Conservation (phyloP, 768 basidiomycete genomes). For the Amanita pallidorosea region DNA sequence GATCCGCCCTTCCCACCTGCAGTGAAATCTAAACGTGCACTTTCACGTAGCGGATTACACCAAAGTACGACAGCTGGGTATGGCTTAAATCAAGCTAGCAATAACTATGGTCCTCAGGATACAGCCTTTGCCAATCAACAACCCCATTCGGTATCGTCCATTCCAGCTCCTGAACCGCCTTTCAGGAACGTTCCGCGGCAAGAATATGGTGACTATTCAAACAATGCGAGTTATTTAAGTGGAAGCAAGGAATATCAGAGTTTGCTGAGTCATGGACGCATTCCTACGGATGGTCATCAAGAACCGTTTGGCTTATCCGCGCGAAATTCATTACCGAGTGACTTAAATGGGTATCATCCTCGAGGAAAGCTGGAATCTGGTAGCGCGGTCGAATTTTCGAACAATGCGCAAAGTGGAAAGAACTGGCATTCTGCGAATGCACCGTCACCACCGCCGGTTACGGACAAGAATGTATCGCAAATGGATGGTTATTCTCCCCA, state of each 20-base stretch:
- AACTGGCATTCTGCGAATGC: not conserved
- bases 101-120: not conserved
- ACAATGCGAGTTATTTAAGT: not conserved
- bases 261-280: not conserved
- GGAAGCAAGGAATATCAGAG: not conserved
- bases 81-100: not conserved
- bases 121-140: slow-evolving; percentile 2
- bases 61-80: not conserved
- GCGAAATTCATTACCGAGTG: not conserved
- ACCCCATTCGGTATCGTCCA: not conserved
- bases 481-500: not conserved
- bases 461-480: not conserved
- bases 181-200: not conserved
- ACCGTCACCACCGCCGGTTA: not conserved
- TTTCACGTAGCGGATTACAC: not conserved
- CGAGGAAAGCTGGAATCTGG: not conserved
- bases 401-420: not conserved
- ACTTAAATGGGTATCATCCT: not conserved
- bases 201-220: not conserved
- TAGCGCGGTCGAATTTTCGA: not conserved
- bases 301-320: not conserved
- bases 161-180: not conserved
- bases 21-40: slow-evolving; percentile 15
- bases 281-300: not conserved
- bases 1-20: slow-evolving; percentile 62